Evolutionary conservation across 106 monocot species (phyloP), one percentile per base, ranked within the genome.

Genomic region (Phalaenopsis aphrodite): DNA sequence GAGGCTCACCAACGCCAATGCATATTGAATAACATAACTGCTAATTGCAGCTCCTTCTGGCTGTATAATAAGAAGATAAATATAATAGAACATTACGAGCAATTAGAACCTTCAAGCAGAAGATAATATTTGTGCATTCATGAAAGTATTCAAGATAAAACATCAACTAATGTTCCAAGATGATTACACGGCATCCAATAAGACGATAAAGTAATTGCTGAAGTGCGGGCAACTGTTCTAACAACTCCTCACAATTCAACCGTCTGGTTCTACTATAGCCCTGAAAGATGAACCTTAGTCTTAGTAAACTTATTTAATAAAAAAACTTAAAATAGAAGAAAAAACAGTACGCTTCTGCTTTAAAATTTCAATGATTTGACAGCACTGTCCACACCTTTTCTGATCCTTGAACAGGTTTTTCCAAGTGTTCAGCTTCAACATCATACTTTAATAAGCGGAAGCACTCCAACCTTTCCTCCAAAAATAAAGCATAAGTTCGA

Each of bases 391-490:
- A 71, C 23, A 94, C 97, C 94, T 94, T 92, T 76, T 85, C 92
- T 85, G 85, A 49, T 5, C 87, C 91, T 75, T 88, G 77, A 19
- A 78, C 47, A 56, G 90, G 82, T 84, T 81, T 90, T 71, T 58
- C 81, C 65, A 94, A 85, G 76, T 84, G 88, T 68, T 94, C 98
- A 71, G 91, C 87, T 85, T 99, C 98, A 69, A 99, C 85, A 84
- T 99, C 98, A 87, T 94, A 99, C 77, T 88, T 99, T 57, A 99
- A 85, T 84, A 89, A 56, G 80, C 89, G 92, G 66, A 99, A 99
- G 72, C 94, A 94, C 83, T 99, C 94, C 24, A 99, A 73, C 87
- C 89, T 90, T 88, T 99, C 98, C 89, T 99, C 98, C 86, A 99
- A 85, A 83, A 89, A 99, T 75, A 91, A 84, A 77, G 89, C 92